Base-by-base conservation (phyloP, 768 basidiomycete species). In the Lactarius psammicola region DNA sequence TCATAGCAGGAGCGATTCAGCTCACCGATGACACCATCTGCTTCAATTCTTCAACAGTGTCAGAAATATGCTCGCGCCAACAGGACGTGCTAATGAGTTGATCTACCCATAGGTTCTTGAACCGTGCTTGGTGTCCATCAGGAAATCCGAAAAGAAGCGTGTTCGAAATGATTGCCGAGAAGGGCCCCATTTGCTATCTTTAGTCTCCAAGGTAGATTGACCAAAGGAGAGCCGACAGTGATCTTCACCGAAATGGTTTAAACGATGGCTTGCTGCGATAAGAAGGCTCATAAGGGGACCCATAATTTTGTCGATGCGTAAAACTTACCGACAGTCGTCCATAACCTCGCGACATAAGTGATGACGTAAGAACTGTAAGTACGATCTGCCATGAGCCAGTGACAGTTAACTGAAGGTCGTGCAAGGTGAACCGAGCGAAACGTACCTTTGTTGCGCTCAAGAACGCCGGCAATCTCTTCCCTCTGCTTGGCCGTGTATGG, bases 241-340 rank as follows among this genome's bases (percentile, higher is more conserved):
- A n/a, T n/a, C n/a, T n/a, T n/a, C n/a, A n/a, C n/a, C n/a, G n/a
- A n/a, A n/a, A n/a, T n/a, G n/a, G n/a, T n/a, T n/a, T n/a, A n/a
- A n/a, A n/a, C n/a, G n/a, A n/a, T n/a, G n/a, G n/a, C n/a, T n/a
- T n/a, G n/a, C 65, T 66, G 33, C 15, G 34, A 31, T 2, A 6
- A 51, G 33, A 31, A 57, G 18, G 17, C 42, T 62, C 26, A 34
- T 23, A 31, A 60, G 56, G 3, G 11, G 5, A 26, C 9, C 4
- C 15, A 7, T 5, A 20, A 15, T 54, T 34, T 18, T 4, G 34
- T 18, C 31, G n/a, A 26, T 11, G 10, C 20, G 7, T 26, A 11
- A 10, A 11, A 51, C 60, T 62, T 42, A 62, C 65, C 56, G 23
- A 66, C 60, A 1, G 58, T n/a, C 11, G n/a, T n/a, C n/a, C n/a